Evolutionary conservation across 1,284 basidiomycete genomes (phyloP), one percentile per base, ranked within the genome.

Genomic region (Xanthoconium separans): DNA sequence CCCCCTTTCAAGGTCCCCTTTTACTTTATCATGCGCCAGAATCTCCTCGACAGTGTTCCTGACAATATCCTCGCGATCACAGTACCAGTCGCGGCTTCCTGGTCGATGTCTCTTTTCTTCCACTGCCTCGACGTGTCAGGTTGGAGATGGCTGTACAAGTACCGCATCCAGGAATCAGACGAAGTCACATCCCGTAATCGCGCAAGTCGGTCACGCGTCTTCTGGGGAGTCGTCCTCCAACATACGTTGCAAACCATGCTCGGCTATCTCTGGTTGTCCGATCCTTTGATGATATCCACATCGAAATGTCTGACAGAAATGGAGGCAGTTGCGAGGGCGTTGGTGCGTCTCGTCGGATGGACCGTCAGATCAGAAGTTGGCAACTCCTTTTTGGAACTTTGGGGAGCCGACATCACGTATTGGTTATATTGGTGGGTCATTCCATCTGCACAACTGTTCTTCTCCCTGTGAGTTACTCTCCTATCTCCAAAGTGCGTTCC

Each of bases 401-500:
- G 81, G 29, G 85, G 90, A 0, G 76, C 78, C 6, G 70, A 75
- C 10, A 54, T 85, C 15, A 81, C 88, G 20, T 82, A 89, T 68
- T 85, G 81, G 69, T 62, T 87, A 20, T 99, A 99, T 71, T 99
- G 97, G 97, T 99, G 95, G 94, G 87, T 78, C 18, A 85, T 96
- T 12, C 97, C 97, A 0, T 64, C 73, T 5, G 65, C 79, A 3
- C 95, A 95, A 73, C 79, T 97, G 53, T 64, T 91, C 13, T 76
- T 85, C 43, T 94, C 93, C 27, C 90, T 95, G 95, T 96, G 68
- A 73, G 94, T 27, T 27, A 27, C 6, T 27, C 27, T 84, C 18
- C 6, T 20, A 4, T 15, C 8, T n/a, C 12, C 30, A 34, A 33
- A 53, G 40, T 18, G 36, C 56, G 6, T 27, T 8, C 15, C 5